Evolutionary conservation across 106 monocot genomes (phyloP), one percentile per base, ranked within the genome.

Genomic region (Iris macrosiphon): DNA sequence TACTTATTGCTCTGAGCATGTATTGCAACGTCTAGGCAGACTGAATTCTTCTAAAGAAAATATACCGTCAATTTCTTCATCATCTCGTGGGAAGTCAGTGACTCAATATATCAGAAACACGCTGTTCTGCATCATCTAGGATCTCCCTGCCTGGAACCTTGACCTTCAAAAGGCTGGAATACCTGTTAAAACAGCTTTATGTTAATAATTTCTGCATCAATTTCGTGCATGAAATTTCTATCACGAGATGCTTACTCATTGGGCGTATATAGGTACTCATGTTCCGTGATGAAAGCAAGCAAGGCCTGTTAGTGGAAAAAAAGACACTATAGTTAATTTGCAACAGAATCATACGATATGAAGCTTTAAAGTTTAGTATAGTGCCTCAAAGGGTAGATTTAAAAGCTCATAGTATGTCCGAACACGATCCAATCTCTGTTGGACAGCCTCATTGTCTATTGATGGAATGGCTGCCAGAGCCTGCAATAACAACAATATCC

Each of bases 381-480:
- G 8, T 80, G 64, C 96, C 86, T 98, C 86, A 48, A 80, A 98
- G 28, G 96, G 96, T 53, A 98, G 65, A 75, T 91, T 98, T 26
- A 98, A 47, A 26, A 98, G 90, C 63, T 90, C 96, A 35, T 83
- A 98, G 64, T 78, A 98, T 48, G 82, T 98, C 59, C 86, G 71
- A 35, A 98, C 90, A 50, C 82, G 83, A 66, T 98, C 90, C 38
- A 98, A 37, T 78, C 90, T 77, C 43, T 90, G 89, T 64, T 79
- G 85, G 37, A 98, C 78, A 38, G 77, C 83, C 47, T 91, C 90
- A 73, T 53, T 86, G 59, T 91, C 86, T 40, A 98, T 78, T 45
- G 90, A 80, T 31, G 96, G 90, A 64, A 98, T 78, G 28, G 87
- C 87, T 15, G 86, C 96, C 52, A 98, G 55, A 66, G 90, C 96